phyloP scores from a whole-genome alignment of 192 early-diverging fungal genomes.

The Linnemannia hyalina region DNA sequence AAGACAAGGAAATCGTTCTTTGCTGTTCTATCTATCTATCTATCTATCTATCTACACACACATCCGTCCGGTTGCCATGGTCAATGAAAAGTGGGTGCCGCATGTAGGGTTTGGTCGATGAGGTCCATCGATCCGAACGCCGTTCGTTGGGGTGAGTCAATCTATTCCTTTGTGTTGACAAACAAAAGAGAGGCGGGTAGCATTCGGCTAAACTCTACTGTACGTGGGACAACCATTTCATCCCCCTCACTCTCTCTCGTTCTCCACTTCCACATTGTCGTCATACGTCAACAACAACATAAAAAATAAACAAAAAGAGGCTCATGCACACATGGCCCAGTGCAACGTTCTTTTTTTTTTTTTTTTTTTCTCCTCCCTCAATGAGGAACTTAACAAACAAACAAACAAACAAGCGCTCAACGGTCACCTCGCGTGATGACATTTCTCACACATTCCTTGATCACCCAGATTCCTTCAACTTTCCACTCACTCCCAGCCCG shows the following conservation, averaged over 20 bases:
- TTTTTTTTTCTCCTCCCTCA: no score
- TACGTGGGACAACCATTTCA: background rate
- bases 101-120: background rate
- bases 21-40: background rate
- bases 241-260: background rate
- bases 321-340: no score
- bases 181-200: background rate
- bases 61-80: background rate
- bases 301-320: no score
- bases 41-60: background rate
- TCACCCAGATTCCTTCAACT: no score
- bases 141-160: background rate
- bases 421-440: no score
- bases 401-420: no score
- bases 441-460: no score
- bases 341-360: no score
- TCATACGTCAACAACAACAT: no score
- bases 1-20: background rate
- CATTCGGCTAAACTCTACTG: background rate
- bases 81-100: background rate
- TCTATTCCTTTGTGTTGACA: background rate
- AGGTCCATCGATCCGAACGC: background rate
- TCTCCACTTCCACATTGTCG: background rate
- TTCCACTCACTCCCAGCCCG: no score
- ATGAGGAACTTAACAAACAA: no score